Base-by-base conservation (phyloP, 2,329 filamentous ascomycete species). In the Rosellinia necatrix region DNA sequence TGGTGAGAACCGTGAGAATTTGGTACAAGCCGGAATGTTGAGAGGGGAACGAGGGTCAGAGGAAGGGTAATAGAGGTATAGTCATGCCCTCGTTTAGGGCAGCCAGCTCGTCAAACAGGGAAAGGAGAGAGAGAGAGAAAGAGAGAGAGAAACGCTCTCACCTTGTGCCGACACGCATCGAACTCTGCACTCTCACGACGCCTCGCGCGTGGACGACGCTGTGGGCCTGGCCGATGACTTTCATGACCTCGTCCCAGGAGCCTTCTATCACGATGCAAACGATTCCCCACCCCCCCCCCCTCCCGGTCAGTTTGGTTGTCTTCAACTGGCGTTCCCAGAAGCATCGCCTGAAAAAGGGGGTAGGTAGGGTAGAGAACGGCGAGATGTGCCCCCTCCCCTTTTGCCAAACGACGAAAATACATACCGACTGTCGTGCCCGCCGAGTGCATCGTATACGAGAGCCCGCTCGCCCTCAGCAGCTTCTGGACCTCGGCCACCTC, bases 401-500 rank as follows among this genome's bases (percentile, higher is more conserved):
- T n/a, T n/a, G n/a, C n/a, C n/a, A n/a, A n/a, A n/a, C n/a, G n/a
- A n/a, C n/a, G n/a, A n/a, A n/a, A 22, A 13, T n/a, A 17, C 86
- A 56, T 78, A 94, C 91, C 92, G 52, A 97, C 83, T 0, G 93
- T 97, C 0, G 93, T 97, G 10, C 93, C 94, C 2, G 92, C 92
- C 22, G 90, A 92, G 75, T 97, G 93, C 91, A 97, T 94, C 42
- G 83, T 86, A 71, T 92, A 93, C 62, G 85, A 87, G 60, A 97
- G 73, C 2, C 91, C 91, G 65, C 89, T 94, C 50, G 84, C 85
- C 73, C 89, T 86, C 66, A 99, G 81, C 30, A 97, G 80, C 54
- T 87, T 85, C 76, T 97, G 93, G 32, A 97, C 91, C 61, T 89
- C 87, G 29, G 93, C 93, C 25, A 99, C 86, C 71, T 97, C 90